Base-by-base conservation (phyloP, 139 green algal species). In the Eudorina sp. region DNA sequence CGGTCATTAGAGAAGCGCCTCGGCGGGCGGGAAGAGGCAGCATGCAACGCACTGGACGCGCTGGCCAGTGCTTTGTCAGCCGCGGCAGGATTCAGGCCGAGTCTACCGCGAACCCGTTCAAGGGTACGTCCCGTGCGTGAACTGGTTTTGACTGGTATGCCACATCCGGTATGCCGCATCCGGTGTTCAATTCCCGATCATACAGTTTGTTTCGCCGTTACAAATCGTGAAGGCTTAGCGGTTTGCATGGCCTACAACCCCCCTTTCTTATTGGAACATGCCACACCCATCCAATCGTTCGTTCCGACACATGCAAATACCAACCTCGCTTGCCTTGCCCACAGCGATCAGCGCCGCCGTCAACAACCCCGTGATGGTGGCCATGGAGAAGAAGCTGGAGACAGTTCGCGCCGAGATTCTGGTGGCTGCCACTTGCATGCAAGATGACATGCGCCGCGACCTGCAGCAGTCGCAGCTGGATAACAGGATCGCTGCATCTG, bases 321-420 rank as follows among this genome's bases (percentile, higher is more conserved):
- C 64, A 36, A 36, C 64, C 64, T 43, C 25, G 25, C n/a, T n/a
- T n/a, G n/a, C n/a, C n/a, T n/a, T n/a, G n/a, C n/a, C n/a, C 66
- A 21, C 68, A 88, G 83, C 83, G 31, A 88, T 88, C 48, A 69
- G 46, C 36, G 83, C 83, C 27, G 68, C 68, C 27, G 66, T 81
- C 25, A 82, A 80, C 83, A 88, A 88, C 68, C 83, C 83, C 2
- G 83, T 88, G 36, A 72, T 88, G 51, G 83, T 81, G 34, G 83
- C 83, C 4, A 38, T 88, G 48, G 83, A 88, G 46, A 72, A 73
- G 68, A 81, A 81, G 83, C 19, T 82, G 48, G 83, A 88, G 48
- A 23, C 68, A 36, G 1, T 88, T 68, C 68, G 83, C 34, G 0
- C 45, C 0, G 81, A 87, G 62, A 38, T 87, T 29, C 23, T 60